Evolutionary conservation across 306 rosid species (phyloP).

Genomic region (Quercus ilex): DNA sequence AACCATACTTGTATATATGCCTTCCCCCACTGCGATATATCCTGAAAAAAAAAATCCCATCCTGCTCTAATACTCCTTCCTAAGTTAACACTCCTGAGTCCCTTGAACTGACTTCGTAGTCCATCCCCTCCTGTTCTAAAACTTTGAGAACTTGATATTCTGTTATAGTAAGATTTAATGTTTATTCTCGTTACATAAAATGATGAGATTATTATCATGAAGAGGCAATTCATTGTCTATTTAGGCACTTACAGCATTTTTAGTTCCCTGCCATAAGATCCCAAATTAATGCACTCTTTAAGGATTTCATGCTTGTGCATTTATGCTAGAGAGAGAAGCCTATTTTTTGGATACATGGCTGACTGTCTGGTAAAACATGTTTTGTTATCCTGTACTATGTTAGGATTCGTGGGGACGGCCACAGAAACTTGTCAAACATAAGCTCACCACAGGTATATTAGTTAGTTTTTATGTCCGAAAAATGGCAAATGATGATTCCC

Average conservation of each 20-base stretch:
- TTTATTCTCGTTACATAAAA: not conserved
- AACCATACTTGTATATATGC: too few species aligned
- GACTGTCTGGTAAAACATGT: not conserved
- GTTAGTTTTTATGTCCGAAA: conserved; percentile 36
- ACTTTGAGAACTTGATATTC: not conserved
- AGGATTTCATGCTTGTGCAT: not conserved
- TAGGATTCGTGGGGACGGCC: conserved; percentile 50
- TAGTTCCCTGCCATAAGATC: not conserved
- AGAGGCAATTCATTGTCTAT: not conserved
- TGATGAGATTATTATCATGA: not conserved
- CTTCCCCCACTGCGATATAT: too few species aligned
- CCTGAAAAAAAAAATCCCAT: too few species aligned
- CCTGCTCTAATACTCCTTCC: too few species aligned
- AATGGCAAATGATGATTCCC: conserved; percentile 23
- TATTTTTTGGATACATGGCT: not conserved
- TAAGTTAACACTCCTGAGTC: too few species aligned
- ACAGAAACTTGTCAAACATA: conserved; percentile 33
- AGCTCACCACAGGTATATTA: conserved; percentile 21
- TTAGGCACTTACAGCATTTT: not conserved
- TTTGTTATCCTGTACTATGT: not conserved
- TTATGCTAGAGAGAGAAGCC: not conserved
- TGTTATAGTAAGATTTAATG: not conserved
- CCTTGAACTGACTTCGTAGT: too few species aligned
- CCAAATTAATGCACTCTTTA: not conserved
- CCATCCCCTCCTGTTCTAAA: not conserved